phyloP scores from a whole-genome alignment of 768 basidiomycete genomes.

The Collybiopsis confluens region DNA sequence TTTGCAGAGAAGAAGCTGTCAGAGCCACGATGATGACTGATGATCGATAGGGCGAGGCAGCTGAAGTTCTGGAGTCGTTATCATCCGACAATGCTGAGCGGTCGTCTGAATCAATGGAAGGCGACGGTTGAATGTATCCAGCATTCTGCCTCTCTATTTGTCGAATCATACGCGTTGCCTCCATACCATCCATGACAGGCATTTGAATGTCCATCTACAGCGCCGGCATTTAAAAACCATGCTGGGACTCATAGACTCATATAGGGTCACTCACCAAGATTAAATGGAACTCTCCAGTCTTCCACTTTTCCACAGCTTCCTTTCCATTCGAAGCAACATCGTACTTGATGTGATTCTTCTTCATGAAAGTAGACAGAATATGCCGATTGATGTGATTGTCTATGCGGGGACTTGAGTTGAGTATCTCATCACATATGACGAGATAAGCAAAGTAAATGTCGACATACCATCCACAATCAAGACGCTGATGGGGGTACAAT shows the following conservation, averaged over 20 bases:
- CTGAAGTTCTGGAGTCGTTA: conserved; percentile 41
- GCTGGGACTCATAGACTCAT: too few relatives aligned
- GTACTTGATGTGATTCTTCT: conserved; percentile 91
- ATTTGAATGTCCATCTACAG: conserved; percentile 98
- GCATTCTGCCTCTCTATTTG: conserved; percentile 70
- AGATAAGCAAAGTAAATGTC: too few relatives aligned
- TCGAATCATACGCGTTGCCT: conserved; percentile 94
- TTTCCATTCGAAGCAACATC: conserved; percentile 92
- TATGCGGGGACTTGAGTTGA: conserved; percentile 27
- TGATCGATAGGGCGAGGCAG: conserved; percentile 72
- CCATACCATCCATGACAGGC: conserved; percentile 98
- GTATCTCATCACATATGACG: neutral
- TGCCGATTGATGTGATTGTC: conserved; percentile 99
- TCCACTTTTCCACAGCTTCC: conserved; percentile 96
- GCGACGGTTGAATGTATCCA: conserved; percentile 40
- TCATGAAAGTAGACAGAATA: conserved; percentile 96
- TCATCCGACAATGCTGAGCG: conserved; percentile 51
- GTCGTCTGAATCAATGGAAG: conserved; percentile 45
- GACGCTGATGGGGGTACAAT: conserved; percentile 97
- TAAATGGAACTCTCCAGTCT: conserved; percentile 87
- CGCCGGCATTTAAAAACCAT: too few relatives aligned
- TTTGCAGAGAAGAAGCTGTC: conserved; percentile 92
- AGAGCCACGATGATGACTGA: conserved; percentile 99
- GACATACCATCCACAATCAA: conserved; percentile 92
- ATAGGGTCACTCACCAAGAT: conserved; percentile 86